Evolutionary conservation across 192 early-diverging fungal genomes (phyloP).

Genomic region (Coemansia guatemalensis): DNA sequence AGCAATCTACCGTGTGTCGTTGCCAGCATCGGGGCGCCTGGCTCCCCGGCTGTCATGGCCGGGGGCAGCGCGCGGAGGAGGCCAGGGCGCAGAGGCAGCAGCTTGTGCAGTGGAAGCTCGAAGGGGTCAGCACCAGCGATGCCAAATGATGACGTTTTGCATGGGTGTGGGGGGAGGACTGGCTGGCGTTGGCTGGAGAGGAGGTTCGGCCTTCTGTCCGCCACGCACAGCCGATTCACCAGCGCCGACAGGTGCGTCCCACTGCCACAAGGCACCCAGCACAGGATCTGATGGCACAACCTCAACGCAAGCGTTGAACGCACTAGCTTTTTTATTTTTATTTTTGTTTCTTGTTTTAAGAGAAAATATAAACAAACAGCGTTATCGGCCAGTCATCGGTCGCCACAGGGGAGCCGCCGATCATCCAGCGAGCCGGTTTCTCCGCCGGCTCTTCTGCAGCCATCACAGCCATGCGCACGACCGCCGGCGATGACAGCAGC

Average conservation of each 20-base stretch:
- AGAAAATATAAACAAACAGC: not conserved
- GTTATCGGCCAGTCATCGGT: not conserved
- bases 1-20: slow-evolving; percentile 29
- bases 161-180: not conserved
- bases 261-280: not conserved
- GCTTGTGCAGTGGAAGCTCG: slow-evolving; percentile 3
- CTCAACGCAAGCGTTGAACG: not conserved
- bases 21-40: slow-evolving; percentile 4
- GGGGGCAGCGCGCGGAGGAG: not conserved
- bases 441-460: not conserved
- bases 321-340: not conserved
- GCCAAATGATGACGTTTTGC: slow-evolving; percentile 4
- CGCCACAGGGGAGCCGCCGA: not conserved
- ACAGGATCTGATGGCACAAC: slow-evolving; percentile 9
- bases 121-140: not conserved
- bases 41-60: not conserved
- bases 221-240: not conserved
- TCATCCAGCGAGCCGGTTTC: not conserved
- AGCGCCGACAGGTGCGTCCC: not conserved
- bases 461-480: slow-evolving; percentile 1
- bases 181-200: not conserved
- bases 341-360: too few relatives aligned
- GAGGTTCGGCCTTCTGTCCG: slow-evolving; percentile 16
- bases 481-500: not conserved
- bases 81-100: slow-evolving; percentile 2